phyloP scores from a whole-genome alignment of 2,329 filamentous ascomycete species.

The Cladophialophora exuberans region DNA sequence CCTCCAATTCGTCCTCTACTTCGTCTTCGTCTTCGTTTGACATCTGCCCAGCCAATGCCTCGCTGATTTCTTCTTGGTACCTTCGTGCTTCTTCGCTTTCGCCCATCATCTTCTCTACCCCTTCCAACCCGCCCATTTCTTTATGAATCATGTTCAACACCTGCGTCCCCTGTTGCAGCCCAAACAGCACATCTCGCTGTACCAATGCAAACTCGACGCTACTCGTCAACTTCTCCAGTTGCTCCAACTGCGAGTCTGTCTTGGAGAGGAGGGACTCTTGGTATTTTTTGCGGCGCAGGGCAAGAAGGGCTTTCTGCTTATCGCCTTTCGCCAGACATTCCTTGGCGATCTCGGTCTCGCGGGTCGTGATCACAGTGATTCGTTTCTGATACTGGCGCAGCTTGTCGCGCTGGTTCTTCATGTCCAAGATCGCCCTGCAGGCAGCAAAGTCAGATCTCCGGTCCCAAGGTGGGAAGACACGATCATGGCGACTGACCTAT shows the following conservation, averaged over 20 bases:
- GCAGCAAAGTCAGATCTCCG: constrained; percentile 2
- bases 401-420: constrained; percentile 97
- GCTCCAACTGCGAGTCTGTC: constrained; percentile 91
- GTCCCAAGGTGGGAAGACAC: background rate
- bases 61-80: constrained; percentile 94
- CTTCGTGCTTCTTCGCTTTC: constrained; percentile 88
- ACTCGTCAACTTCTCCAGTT: constrained; percentile 83
- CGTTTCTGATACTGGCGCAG: constrained; percentile 94
- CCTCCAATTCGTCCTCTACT: constrained; percentile 91
- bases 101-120: constrained; percentile 92
- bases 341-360: constrained; percentile 83
- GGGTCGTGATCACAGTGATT: constrained; percentile 81
- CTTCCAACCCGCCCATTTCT: constrained; percentile 94
- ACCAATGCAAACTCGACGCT: constrained; percentile 95
- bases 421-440: constrained; percentile 87
- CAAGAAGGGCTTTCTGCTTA: constrained; percentile 79
- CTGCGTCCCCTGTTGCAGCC: constrained; percentile 85
- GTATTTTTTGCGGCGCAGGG: constrained; percentile 93
- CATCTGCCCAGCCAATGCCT: constrained; percentile 85
- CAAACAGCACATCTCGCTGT: constrained; percentile 94
- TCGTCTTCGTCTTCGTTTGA: constrained; percentile 96
- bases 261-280: constrained; percentile 86
- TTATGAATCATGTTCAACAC: constrained; percentile 89
- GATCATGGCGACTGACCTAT: constrained; percentile 69
- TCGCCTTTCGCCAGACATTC: constrained; percentile 80